Percentiles rank a stretch among this genome's conserved stretches.
Conservation (phyloP, 306 rosid genomes). For the Cucumis hystrix region DNA sequence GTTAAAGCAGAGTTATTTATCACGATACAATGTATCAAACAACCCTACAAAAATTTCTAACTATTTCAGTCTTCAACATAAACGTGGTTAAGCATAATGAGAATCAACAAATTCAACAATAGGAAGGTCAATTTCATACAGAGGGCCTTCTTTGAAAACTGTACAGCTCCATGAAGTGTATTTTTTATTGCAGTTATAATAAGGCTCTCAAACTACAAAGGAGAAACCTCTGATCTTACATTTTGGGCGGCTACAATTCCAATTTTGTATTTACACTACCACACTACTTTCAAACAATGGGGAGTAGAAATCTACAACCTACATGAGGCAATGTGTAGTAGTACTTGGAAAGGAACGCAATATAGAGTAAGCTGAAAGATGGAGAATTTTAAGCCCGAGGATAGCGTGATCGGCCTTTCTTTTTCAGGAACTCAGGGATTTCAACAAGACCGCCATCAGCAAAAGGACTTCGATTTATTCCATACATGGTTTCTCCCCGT, state of each 20-base stretch:
- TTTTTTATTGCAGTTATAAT: not conserved
- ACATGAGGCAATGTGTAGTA: not conserved
- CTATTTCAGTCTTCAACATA: too few species aligned
- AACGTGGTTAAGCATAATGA: not conserved
- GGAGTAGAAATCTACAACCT: not conserved
- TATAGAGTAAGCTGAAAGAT: not conserved
- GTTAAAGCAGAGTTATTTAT: too few species aligned
- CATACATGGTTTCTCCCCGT: conserved; percentile 39
- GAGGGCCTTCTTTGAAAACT: not conserved
- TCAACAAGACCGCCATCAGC: conserved; percentile 60
- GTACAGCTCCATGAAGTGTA: not conserved
- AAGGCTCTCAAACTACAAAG: conserved; percentile 5
- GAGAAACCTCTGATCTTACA: conserved; percentile 2
- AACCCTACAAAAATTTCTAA: too few species aligned
- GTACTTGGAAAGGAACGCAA: not conserved
- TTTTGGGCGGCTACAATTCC: conserved; percentile 17
- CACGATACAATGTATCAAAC: too few species aligned
- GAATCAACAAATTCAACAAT: not conserved
- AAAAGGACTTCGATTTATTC: conserved; percentile 48
- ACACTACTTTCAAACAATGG: conserved; percentile 7
- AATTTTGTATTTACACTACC: conserved; percentile 19
- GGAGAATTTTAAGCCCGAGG: conserved; percentile 48
- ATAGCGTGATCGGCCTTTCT: conserved; percentile 89
- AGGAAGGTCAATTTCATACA: not conserved
- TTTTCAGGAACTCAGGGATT: conserved; percentile 89